Conservation (phyloP, 345 rosid species). For the Murraya koenigii region DNA sequence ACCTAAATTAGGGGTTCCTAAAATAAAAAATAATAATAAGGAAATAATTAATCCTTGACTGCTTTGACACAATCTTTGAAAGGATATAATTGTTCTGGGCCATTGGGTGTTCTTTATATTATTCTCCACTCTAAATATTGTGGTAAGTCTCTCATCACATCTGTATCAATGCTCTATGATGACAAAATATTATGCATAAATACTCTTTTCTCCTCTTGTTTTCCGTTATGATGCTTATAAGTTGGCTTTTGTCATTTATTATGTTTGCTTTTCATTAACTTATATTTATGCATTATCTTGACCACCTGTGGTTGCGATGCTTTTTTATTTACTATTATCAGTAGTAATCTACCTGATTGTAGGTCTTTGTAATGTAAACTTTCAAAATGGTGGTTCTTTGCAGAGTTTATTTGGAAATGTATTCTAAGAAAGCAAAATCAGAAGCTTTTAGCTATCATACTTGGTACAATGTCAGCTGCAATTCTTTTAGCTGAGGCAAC, state of each 20-base stretch:
- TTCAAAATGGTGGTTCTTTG: conserved; percentile 21
- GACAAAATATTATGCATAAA: not conserved
- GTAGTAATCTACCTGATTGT: not conserved
- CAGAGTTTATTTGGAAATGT: conserved; percentile 96
- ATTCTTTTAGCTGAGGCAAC: conserved; percentile 99
- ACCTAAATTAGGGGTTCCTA: not conserved
- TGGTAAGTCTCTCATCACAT: not conserved
- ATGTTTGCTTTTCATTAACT: not conserved
- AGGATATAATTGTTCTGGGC: not conserved
- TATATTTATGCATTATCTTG: not conserved
- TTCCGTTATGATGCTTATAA: not conserved
- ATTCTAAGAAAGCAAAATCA: conserved; percentile 57
- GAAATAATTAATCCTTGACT: not conserved
- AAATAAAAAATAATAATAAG: no score
- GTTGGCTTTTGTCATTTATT: not conserved
- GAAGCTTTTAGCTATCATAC: conserved; percentile 65
- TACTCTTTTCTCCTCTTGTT: not conserved
- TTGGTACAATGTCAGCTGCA: conserved; percentile 85
- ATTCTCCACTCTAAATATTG: not conserved
- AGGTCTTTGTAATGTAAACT: not conserved
- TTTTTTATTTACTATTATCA: not conserved
- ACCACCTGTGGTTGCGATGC: not conserved
- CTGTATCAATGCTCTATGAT: not conserved
- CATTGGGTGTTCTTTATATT: not conserved
- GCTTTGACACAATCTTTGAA: not conserved